A percentile compares a stretch with the other conserved stretches of the same genome.
Evolutionary conservation across 805 yeast genomes (phyloP).

Genomic region (Kodamaea hsintzibuensis): DNA sequence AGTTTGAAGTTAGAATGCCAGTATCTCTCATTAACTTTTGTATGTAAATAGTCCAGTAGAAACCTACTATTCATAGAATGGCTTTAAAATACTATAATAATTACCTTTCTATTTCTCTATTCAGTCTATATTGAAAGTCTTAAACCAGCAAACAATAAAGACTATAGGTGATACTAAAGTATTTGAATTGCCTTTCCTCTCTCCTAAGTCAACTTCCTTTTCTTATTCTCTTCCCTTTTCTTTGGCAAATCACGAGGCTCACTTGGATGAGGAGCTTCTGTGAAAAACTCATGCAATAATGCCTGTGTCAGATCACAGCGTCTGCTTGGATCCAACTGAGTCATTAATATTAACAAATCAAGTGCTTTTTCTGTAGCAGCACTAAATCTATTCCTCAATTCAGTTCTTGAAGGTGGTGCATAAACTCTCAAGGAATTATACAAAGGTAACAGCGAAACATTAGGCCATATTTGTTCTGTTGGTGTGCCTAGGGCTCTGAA

Average conservation of each 20-base stretch:
- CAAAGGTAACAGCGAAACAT: slow-evolving; percentile 74
- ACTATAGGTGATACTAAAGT: no score
- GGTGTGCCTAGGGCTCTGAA: slow-evolving; percentile 97
- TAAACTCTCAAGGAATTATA: slow-evolving; percentile 73
- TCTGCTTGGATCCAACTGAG: slow-evolving; percentile 74
- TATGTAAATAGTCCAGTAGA: no score
- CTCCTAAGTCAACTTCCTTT: slow-evolving; percentile 23
- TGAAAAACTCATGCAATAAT: slow-evolving; percentile 64
- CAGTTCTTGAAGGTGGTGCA: slow-evolving; percentile 81
- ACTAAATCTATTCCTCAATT: slow-evolving; percentile 76
- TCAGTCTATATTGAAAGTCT: no score
- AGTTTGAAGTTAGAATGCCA: no score
- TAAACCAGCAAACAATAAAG: no score
- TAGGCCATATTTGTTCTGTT: slow-evolving; percentile 88
- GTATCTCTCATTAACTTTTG: no score
- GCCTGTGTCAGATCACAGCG: slow-evolving; percentile 68
- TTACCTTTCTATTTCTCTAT: background rate
- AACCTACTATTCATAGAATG: no score
- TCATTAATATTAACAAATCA: slow-evolving; percentile 70
- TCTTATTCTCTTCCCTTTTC: slow-evolving; percentile 22
- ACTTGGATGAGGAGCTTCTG: slow-evolving; percentile 74
- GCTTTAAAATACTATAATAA: no score
- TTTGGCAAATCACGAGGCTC: slow-evolving; percentile 64
- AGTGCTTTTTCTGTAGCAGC: slow-evolving; percentile 89
- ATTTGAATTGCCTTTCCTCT: no score